Percentiles rank a stretch among this genome's conserved stretches.
phyloP scores from a whole-genome alignment of 192 early-diverging fungal species.

The Backusella parvicylindrica region DNA sequence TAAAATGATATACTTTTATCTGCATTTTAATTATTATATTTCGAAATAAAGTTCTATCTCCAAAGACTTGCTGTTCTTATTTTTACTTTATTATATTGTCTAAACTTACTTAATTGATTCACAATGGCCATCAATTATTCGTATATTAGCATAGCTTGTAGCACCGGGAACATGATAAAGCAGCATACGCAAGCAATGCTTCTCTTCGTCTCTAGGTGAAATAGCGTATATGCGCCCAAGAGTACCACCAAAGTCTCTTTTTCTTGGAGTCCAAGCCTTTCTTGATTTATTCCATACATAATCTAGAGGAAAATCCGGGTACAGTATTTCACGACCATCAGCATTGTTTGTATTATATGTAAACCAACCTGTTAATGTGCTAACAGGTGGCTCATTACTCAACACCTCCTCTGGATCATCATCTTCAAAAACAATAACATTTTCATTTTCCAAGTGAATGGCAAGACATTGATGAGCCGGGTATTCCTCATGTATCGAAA shows the following conservation, averaged over 20 bases:
- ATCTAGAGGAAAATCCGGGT: background rate
- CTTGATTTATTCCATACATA: background rate
- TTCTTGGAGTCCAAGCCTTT: background rate
- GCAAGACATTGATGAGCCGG: constrained; percentile 12
- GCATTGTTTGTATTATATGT: background rate
- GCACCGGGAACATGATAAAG: background rate
- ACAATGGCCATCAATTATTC: too few relatives aligned
- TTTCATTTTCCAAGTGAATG: constrained; percentile 19
- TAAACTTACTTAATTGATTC: too few relatives aligned
- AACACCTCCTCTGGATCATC: background rate
- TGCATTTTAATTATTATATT: too few relatives aligned
- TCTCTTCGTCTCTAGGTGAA: background rate
- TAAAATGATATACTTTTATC: too few relatives aligned
- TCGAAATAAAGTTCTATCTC: too few relatives aligned
- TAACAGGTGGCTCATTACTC: background rate
- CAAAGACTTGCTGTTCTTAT: too few relatives aligned
- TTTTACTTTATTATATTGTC: too few relatives aligned
- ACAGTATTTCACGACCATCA: background rate
- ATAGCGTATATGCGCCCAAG: background rate
- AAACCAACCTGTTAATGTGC: background rate
- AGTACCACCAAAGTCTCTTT: background rate
- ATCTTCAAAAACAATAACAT: background rate
- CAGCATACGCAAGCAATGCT: background rate
- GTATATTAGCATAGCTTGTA: background rate
- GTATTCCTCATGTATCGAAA: constrained; percentile 25